phyloP scores from a whole-genome alignment of 1,139 yeast species.

The Magnusiomyces fungicola region DNA sequence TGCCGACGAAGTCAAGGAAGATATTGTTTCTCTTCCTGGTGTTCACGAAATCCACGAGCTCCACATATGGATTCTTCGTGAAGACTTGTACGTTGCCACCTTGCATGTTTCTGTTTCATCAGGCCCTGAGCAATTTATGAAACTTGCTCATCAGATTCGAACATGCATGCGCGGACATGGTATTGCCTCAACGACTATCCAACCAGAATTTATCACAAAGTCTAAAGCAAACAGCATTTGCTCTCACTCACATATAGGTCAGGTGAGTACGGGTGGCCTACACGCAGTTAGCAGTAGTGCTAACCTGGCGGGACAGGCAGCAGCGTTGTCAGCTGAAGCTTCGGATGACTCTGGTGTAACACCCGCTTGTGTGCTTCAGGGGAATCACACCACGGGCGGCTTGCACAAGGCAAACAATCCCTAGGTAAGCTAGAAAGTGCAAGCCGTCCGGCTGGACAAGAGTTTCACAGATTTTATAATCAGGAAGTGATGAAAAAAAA shows the following conservation, averaged over 20 bases:
- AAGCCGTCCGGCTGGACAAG: no score
- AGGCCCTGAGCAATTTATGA: constrained; percentile 57
- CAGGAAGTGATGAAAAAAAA: no score
- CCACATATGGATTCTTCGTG: constrained; percentile 95
- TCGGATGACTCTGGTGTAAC: not conserved
- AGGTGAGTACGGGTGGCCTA: constrained; percentile 5
- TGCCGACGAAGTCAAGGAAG: constrained; percentile 64
- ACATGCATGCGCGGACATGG: constrained; percentile 76
- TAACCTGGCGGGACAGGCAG: not conserved
- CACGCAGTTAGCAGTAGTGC: not conserved
- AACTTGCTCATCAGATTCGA: constrained; percentile 70
- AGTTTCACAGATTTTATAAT: no score
- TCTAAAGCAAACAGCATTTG: constrained; percentile 4
- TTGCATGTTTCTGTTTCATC: constrained; percentile 72
- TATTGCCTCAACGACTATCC: constrained; percentile 89
- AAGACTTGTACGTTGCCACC: constrained; percentile 79
- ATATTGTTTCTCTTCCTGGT: constrained; percentile 57
- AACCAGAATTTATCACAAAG: constrained; percentile 59
- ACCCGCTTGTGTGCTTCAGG: constrained; percentile 14
- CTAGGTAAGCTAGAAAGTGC: no score
- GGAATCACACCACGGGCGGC: constrained; percentile 16
- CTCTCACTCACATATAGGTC: not conserved
- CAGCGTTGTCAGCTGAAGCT: not conserved
- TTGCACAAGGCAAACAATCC: constrained; percentile 9
- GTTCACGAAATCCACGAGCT: constrained; percentile 87